Conservation (phyloP, 106 monocot genomes). For the Hemerocallis citrina region DNA sequence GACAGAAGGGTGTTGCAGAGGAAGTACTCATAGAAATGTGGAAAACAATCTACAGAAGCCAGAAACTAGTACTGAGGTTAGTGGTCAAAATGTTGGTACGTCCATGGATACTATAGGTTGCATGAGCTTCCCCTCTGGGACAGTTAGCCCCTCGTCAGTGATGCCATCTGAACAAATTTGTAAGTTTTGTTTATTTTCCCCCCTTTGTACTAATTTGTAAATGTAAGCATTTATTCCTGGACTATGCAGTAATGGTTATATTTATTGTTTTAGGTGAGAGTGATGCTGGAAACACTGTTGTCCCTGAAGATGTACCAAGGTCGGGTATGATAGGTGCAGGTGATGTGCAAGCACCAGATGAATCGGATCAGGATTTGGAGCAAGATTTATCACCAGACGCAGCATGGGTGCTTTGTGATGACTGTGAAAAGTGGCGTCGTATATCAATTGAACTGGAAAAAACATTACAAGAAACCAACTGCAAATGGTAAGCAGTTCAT, state of each 20-base stretch:
- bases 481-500: constrained; percentile 59
- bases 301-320: constrained; percentile 9
- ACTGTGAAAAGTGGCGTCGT: constrained; percentile 86
- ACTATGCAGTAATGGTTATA: no score
- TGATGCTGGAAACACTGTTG: constrained; percentile 10
- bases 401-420: constrained; percentile 93
- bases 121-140: constrained; percentile 3
- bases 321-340: constrained; percentile 7
- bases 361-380: constrained; percentile 5
- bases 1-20: constrained; percentile 2
- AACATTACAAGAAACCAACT: constrained; percentile 52
- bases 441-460: constrained; percentile 74
- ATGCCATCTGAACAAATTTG: constrained; percentile 14
- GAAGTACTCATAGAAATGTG: constrained; percentile 13
- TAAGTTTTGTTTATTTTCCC: constrained; percentile 10
- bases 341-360: constrained; percentile 12
- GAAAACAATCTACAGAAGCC: constrained; percentile 9
- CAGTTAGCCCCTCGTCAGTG: neutral
- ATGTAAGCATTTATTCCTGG: no score
- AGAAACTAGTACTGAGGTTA: constrained; percentile 9
- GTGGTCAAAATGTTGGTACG: constrained; percentile 5
- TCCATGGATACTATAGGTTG: constrained; percentile 7
- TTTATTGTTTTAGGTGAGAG: constrained; percentile 24
- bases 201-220: neutral
- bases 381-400: constrained; percentile 26